These are phyloP conservation scores for Geranomyces variabilis DNA, from an alignment of 192 early-diverging fungal species.

Conservation along the genomic window DNA sequence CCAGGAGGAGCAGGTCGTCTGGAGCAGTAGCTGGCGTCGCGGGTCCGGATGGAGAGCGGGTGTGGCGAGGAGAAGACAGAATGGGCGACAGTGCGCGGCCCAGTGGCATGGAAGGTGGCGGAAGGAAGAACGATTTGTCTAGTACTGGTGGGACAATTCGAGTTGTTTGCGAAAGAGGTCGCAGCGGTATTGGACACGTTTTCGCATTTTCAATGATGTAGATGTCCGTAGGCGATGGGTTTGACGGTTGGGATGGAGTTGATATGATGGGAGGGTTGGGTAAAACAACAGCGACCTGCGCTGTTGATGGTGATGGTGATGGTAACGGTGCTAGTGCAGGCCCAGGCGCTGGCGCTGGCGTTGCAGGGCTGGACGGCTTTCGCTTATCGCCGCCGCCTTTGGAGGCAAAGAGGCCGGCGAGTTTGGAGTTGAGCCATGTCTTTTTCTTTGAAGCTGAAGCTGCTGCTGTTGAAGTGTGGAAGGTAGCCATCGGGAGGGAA, in stretches of 20 bases:
- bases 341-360: neutral
- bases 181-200: neutral
- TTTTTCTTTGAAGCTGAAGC: slow-evolving; percentile 6
- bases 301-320: neutral
- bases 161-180: neutral
- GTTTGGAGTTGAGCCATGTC: neutral
- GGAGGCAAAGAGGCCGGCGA: neutral
- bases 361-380: neutral
- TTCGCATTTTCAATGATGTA: neutral
- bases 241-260: neutral
- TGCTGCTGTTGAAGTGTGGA: neutral
- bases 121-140: neutral
- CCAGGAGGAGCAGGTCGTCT: neutral
- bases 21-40: neutral
- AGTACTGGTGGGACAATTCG: neutral
- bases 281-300: neutral
- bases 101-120: neutral
- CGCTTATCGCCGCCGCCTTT: neutral
- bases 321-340: neutral
- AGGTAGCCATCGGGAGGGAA: neutral
- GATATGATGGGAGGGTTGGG: neutral
- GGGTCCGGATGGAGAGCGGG: neutral
- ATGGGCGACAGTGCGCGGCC: neutral
- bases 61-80: neutral
- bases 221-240: neutral